A percentile compares a stretch with the other conserved stretches of the same genome.
Evolutionary conservation across 2,329 filamentous ascomycete genomes (phyloP).

Genomic region (Diaporthe longicolla): DNA sequence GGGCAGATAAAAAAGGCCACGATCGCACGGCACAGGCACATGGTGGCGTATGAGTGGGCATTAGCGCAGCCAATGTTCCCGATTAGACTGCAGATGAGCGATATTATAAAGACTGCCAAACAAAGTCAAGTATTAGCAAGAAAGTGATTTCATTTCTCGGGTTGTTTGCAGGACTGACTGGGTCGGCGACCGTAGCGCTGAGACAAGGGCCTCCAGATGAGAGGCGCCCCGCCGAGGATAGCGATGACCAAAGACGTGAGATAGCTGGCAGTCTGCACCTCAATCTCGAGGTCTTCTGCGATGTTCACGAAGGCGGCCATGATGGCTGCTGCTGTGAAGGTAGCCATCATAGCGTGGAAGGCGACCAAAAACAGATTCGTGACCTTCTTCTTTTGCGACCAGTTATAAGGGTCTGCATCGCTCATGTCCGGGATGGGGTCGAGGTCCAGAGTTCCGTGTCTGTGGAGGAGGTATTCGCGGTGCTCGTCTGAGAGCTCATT

Average conservation of each 20-base stretch:
- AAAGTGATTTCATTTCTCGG: not conserved
- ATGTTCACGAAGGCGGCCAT: constrained; percentile 69
- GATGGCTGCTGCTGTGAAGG: constrained; percentile 53
- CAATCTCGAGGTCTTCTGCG: constrained; percentile 62
- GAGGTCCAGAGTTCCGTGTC: constrained; percentile 68
- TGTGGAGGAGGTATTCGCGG: constrained; percentile 63
- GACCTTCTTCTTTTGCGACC: constrained; percentile 68
- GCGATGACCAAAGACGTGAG: constrained; percentile 69
- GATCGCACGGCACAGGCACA: constrained; percentile 66
- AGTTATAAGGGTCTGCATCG: constrained; percentile 69
- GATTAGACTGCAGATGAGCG: constrained; percentile 60
- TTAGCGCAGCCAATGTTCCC: constrained; percentile 69
- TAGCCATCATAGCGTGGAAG: constrained; percentile 63
- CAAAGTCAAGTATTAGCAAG: not conserved
- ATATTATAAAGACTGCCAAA: constrained; percentile 59
- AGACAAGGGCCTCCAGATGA: constrained; percentile 70
- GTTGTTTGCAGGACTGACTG: constrained; percentile 47
- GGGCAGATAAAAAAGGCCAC: constrained; percentile 70
- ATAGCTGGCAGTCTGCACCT: constrained; percentile 65
- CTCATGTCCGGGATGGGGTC: constrained; percentile 65
- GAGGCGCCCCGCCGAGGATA: constrained; percentile 65
- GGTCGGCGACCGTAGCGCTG: constrained; percentile 68
- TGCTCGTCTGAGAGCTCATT: constrained; percentile 57
- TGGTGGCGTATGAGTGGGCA: constrained; percentile 62
- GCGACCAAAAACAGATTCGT: constrained; percentile 67